Percentiles rank a stretch among this genome's conserved stretches.
These are phyloP conservation scores for Pichia occidentalis DNA, from an alignment of 805 yeast species.

Conservation along the genomic window DNA sequence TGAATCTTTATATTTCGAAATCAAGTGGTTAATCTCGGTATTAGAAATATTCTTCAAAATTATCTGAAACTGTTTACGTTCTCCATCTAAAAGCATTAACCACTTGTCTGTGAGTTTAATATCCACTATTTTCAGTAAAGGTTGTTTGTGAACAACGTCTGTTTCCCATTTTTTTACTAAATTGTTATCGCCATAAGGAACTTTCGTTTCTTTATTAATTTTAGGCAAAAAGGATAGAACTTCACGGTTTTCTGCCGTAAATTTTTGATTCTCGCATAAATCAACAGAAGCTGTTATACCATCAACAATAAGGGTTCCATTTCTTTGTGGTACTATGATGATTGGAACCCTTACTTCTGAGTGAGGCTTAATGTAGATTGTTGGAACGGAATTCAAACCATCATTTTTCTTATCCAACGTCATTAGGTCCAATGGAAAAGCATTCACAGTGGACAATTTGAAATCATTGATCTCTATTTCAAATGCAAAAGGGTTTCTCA, in stretches of 20 bases:
- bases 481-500: slow-evolving; percentile 79
- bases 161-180: slow-evolving; percentile 28
- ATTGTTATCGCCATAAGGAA: background rate
- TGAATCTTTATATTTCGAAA: slow-evolving; percentile 65
- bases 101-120: slow-evolving; percentile 55
- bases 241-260: slow-evolving; percentile 16
- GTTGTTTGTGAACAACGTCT: slow-evolving; percentile 41
- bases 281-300: slow-evolving; percentile 48
- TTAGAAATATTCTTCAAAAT: slow-evolving; percentile 51
- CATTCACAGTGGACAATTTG: slow-evolving; percentile 28
- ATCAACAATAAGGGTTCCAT: slow-evolving; percentile 43
- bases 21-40: slow-evolving; percentile 48
- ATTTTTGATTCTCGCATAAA: slow-evolving; percentile 43
- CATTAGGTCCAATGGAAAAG: slow-evolving; percentile 20
- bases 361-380: slow-evolving; percentile 33
- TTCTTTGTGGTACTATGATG: slow-evolving; percentile 40
- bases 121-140: slow-evolving; percentile 47
- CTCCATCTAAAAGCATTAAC: slow-evolving; percentile 78
- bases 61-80: slow-evolving; percentile 44
- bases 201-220: slow-evolving; percentile 7
- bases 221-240: slow-evolving; percentile 7
- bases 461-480: slow-evolving; percentile 55
- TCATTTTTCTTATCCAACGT: slow-evolving; percentile 5
- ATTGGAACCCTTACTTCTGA: slow-evolving; percentile 35
- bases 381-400: slow-evolving; percentile 19